Base-by-base conservation (phyloP, 306 rosid genomes). In the Biancaea sappan region DNA sequence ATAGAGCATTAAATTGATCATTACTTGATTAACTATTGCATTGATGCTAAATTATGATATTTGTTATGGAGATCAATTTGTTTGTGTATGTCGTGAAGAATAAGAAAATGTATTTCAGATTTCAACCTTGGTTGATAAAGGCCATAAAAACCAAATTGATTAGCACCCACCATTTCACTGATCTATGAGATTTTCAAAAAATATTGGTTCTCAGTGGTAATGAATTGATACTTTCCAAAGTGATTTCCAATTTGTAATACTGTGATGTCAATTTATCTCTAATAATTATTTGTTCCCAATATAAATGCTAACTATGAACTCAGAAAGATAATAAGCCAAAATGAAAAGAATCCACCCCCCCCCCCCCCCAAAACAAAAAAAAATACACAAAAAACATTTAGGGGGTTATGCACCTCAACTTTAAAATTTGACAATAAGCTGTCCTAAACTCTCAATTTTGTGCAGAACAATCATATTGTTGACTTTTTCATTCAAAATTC, bases 31-130 rank as follows among this genome's bases (percentile, higher is more conserved):
- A 26, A 50, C 59, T 29, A 21, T 21, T 38, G 60, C 66, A 48
- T 57, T 22, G n/a, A 37, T 57, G 71, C 48, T 66, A 35, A 58
- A 73, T 67, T 72, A 29, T 52, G 19, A 43, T 64, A 41, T 53
- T 41, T 53, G 32, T 28, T 40, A 71, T 7, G 58, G 48, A 79
- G 47, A 26, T 70, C 22, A 12, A 21, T 54, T 13, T 22, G 2
- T 53, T 8, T 25, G 18, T 48, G 24, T 54, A n/a, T 53, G 58
- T 18, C 9, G 8, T 11, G 26, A 26, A 18, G 26, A 3, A 18
- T 6, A 1, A 7, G 43, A 48, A 48, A n/a, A 54, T 54, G 35
- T 11, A 8, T 25, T 54, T 4, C 13, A 1, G 15, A 24, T 53
- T 25, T 26, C 18, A 54, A 54, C n/a, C 9, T 24, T 1, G 2